These are phyloP conservation scores for Puya raimondii DNA, from an alignment of 176 grass and related monocot genomes.

Conservation along the genomic window DNA sequence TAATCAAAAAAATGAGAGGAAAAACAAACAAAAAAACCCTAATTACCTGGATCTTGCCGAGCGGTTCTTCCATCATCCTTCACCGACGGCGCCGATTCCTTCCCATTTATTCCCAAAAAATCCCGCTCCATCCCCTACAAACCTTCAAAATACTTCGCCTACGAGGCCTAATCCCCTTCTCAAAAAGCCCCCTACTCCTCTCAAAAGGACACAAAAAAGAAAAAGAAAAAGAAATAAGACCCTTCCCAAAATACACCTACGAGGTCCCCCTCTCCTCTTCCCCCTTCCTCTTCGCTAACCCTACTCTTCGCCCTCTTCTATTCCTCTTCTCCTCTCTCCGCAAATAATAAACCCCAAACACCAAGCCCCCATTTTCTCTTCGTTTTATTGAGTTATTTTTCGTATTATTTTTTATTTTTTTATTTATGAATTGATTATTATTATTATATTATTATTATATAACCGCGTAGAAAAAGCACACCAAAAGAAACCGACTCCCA, in stretches of 20 bases:
- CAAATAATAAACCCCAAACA: neutral
- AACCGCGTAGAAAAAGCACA: neutral
- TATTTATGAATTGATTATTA: no score
- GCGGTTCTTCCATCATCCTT: slow-evolving; percentile 24
- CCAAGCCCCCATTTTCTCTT: no score
- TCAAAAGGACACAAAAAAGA: neutral
- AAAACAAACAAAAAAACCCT: neutral
- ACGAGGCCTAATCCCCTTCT: neutral
- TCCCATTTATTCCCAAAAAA: slow-evolving; percentile 57
- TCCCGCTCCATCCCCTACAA: slow-evolving; percentile 62
- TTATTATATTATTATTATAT: no score
- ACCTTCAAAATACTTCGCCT: neutral
- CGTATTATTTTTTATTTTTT: no score
- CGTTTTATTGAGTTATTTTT: no score
- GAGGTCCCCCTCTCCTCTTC: neutral
- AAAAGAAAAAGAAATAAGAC: no score
- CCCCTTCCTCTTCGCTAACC: neutral
- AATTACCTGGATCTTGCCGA: slow-evolving; percentile 48
- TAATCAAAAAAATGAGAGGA: slow-evolving; percentile 2
- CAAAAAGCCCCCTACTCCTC: neutral
- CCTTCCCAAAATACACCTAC: no score
- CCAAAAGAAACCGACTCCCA: slow-evolving; percentile 21
- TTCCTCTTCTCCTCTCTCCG: slow-evolving; percentile 3
- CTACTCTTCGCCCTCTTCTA: slow-evolving; percentile 15
- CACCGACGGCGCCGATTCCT: slow-evolving; percentile 19